Base-by-base conservation (phyloP, 768 basidiomycete genomes). In the Tephrocybe sp. region DNA sequence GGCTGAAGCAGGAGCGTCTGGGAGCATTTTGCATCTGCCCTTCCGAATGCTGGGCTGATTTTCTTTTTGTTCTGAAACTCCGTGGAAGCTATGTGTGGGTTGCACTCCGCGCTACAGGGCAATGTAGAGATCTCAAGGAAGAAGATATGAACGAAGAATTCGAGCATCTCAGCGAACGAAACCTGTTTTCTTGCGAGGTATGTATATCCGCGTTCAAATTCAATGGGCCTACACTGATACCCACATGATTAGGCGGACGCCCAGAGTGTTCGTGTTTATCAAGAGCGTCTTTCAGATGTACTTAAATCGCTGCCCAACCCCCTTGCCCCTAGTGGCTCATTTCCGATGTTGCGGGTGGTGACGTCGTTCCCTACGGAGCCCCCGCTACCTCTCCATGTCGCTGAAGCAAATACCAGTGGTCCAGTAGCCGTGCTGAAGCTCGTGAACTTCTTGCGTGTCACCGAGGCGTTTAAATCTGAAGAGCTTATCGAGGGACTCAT, bases 401-500 rank as follows among this genome's bases (percentile, higher is more conserved):
- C 4, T 15, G 23, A 23, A 17, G 15, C 8, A 12, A 21, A 11
- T 30, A 11, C 20, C 28, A 37, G 26, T 12, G 30, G 48, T 17
- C 48, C 48, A 2, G 48, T 50, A 11, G 28, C 40, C 24, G 28
- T 34, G 1, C 24, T 50, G 14, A 50, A 36, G 24, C 7, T 42
- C 11, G 48, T 24, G 5, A 32, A 11, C 9, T 50, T 50, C 12
- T 20, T 10, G 11, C 17, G 7, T 3, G 15, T 50, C 23, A 50
- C 48, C 15, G 39, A 50, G 32, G 18, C 39, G 0, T 42, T 41
- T 18, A 18, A 26, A 36, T 25, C 30, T 33, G 24, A 30, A 11
- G 30, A 50, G 20, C 28, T 50, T 2, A 15, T 50, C n/a, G 48
- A 41, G 23, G 48, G 48, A 11, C 39, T 50, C 15, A 18, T 50